These are phyloP conservation scores for Oryza coarctata DNA, from an alignment of 176 grass and related monocot genomes.

Conservation along the genomic window DNA sequence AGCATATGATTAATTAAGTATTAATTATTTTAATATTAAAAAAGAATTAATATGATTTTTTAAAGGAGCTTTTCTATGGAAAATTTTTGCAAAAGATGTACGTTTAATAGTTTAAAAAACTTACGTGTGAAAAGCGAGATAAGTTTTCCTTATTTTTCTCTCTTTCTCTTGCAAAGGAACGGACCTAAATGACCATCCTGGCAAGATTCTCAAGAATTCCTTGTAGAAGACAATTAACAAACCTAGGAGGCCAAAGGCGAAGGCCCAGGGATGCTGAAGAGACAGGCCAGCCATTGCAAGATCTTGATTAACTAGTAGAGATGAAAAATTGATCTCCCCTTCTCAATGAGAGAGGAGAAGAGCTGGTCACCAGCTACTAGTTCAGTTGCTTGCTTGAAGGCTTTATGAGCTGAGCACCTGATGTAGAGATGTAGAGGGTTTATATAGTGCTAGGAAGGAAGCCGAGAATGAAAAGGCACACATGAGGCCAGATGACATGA, in stretches of 20 bases:
- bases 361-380: neutral
- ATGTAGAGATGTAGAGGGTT: neutral
- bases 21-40: no score
- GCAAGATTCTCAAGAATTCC: neutral
- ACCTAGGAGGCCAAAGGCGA: slow-evolving; percentile 72
- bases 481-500: neutral
- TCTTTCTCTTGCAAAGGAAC: no score
- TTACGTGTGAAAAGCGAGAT: no score
- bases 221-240: neutral
- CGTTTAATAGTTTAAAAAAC: no score
- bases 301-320: neutral
- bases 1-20: no score
- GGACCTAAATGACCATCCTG: neutral
- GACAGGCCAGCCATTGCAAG: slow-evolving; percentile 59
- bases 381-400: slow-evolving; percentile 13
- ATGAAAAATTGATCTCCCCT: neutral
- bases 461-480: slow-evolving; percentile 8
- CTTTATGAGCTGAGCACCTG: slow-evolving; percentile 22
- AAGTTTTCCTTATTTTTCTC: no score
- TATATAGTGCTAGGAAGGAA: slow-evolving; percentile 32
- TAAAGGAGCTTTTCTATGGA: no score
- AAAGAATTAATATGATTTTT: no score
- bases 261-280: slow-evolving; percentile 56
- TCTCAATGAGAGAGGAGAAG: neutral
- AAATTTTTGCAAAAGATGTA: no score